These are phyloP conservation scores for Nevesoporus exiguus DNA, from an alignment of 768 basidiomycete genomes.

Conservation along the genomic window DNA sequence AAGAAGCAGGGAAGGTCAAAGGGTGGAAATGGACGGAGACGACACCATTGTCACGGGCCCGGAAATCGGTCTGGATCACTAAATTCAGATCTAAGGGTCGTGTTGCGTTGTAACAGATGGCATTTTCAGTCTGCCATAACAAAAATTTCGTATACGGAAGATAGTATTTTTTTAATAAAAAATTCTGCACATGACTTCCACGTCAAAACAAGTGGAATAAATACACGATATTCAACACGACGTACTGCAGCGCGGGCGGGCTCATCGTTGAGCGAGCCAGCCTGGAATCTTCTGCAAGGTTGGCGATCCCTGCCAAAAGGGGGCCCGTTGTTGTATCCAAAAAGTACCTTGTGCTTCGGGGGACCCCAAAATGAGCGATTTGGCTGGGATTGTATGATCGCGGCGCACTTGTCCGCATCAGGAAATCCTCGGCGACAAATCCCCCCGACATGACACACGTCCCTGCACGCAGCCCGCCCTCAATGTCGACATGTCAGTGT, in stretches of 20 bases:
- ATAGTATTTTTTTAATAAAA: conserved; percentile 43
- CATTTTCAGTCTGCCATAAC: conserved; percentile 39
- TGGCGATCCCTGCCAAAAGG: conserved; percentile 29
- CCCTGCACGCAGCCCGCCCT: conserved; percentile 17
- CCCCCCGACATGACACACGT: conserved; percentile 23
- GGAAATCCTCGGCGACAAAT: conserved; percentile 30
- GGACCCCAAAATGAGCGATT: conserved; percentile 25
- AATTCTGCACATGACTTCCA: conserved; percentile 31
- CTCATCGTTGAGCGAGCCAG: not conserved
- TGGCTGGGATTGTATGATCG: conserved; percentile 23
- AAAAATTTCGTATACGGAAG: conserved; percentile 39
- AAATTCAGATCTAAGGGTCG: conserved; percentile 75
- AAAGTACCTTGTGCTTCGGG: conserved; percentile 18
- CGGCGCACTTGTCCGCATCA: conserved; percentile 22
- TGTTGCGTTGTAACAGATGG: conserved; percentile 47
- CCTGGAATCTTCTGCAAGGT: conserved; percentile 5
- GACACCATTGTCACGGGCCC: conserved; percentile 40
- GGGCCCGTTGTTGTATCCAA: conserved; percentile 17
- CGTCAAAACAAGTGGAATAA: conserved; percentile 26
- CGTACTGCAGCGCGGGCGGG: not conserved
- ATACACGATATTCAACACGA: conserved; percentile 9
- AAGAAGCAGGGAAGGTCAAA: conserved; percentile 33
- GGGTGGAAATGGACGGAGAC: conserved; percentile 38
- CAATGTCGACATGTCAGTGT: conserved; percentile 28
- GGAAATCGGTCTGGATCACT: conserved; percentile 49